phyloP scores from a whole-genome alignment of 129 eudicot species.

The Flaveria linearis region DNA sequence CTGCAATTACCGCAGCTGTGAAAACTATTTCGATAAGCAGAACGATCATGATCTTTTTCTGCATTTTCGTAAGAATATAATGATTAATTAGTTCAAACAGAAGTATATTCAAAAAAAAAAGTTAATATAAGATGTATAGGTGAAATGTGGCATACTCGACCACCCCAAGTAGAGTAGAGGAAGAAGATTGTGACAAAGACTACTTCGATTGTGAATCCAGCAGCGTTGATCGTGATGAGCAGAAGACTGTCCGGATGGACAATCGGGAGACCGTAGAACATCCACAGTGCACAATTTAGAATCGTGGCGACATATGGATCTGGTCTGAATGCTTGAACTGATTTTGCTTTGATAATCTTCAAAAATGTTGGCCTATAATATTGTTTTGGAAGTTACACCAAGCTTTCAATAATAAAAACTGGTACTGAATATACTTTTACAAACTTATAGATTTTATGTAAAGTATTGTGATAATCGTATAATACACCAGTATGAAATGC shows the following conservation, averaged over 20 bases:
- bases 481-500: too few relatives aligned
- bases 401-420: not conserved
- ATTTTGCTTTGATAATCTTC: slow-evolving; percentile 52
- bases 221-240: slow-evolving; percentile 80
- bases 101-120: not conserved
- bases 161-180: slow-evolving; percentile 52
- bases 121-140: not conserved
- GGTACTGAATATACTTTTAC: not conserved
- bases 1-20: slow-evolving; percentile 31
- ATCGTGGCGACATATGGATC: slow-evolving; percentile 80
- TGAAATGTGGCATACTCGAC: slow-evolving; percentile 44
- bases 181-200: slow-evolving; percentile 59
- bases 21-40: slow-evolving; percentile 42
- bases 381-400: not conserved
- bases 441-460: too few relatives aligned
- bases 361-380: slow-evolving; percentile 65
- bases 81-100: not conserved
- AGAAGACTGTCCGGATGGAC: slow-evolving; percentile 64
- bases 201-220: slow-evolving; percentile 55
- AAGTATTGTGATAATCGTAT: too few relatives aligned
- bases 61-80: slow-evolving; percentile 24
- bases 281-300: slow-evolving; percentile 83
- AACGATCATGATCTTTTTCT: slow-evolving; percentile 49
- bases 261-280: slow-evolving; percentile 72
- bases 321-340: slow-evolving; percentile 73